Conservation (phyloP, 164 flowering plant genomes). For the Amborella trichopoda region DNA sequence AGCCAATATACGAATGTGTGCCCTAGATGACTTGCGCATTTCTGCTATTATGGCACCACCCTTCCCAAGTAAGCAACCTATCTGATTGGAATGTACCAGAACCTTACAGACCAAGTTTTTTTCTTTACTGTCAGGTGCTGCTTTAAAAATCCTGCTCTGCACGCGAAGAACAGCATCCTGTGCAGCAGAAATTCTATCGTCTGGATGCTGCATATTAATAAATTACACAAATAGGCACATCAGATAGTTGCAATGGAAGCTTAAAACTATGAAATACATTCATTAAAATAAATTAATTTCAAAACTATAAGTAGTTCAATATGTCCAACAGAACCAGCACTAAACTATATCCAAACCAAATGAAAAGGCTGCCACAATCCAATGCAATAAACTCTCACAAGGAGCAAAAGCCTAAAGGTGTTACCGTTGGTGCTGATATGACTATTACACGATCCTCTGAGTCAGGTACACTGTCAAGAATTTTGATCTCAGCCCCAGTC, state of each 20-base stretch:
- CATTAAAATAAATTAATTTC: too few species aligned
- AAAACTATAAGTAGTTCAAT: neutral
- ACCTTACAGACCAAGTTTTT: constrained; percentile 38
- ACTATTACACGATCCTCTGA: constrained; percentile 70
- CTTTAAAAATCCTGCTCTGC: constrained; percentile 53
- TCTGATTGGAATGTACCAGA: constrained; percentile 70
- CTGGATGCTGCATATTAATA: constrained; percentile 63
- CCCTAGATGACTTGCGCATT: constrained; percentile 78
- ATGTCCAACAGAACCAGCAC: too few species aligned
- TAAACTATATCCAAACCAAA: too few species aligned
- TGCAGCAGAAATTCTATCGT: constrained; percentile 68
- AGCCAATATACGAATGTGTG: constrained; percentile 73
- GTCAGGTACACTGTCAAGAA: constrained; percentile 44
- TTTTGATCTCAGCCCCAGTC: constrained; percentile 85
- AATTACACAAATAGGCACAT: neutral
- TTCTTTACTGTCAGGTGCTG: constrained; percentile 52
- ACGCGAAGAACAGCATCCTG: constrained; percentile 94
- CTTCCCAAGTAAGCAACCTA: constrained; percentile 87
- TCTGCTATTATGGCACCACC: constrained; percentile 84
- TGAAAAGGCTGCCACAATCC: neutral
- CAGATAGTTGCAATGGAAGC: too few species aligned
- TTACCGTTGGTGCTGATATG: constrained; percentile 83
- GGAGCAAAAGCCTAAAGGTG: neutral
- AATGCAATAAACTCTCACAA: neutral
- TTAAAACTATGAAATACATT: too few species aligned